phyloP scores from a whole-genome alignment of 495 filamentous ascomycete species.

The Neurospora sp. region DNA sequence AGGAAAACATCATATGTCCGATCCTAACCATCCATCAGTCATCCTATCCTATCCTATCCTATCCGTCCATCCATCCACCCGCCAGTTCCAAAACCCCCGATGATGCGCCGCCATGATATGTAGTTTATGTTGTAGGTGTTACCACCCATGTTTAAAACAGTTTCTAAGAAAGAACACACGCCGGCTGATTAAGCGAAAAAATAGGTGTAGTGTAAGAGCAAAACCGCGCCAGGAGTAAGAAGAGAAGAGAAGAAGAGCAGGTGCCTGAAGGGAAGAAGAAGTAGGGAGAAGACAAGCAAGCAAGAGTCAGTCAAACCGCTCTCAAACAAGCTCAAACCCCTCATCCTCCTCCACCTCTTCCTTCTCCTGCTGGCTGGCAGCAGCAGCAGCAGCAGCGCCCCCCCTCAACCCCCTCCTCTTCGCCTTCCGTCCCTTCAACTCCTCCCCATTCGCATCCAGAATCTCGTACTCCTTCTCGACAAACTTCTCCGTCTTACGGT shows the following conservation, averaged over 20 bases:
- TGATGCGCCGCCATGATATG: not conserved
- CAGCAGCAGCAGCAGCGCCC: not conserved
- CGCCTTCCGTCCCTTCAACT: slow-evolving; percentile 34
- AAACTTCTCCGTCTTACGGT: slow-evolving; percentile 33
- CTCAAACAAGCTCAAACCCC: slow-evolving; percentile 37
- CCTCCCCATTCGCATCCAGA: slow-evolving; percentile 33
- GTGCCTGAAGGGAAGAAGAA: not conserved
- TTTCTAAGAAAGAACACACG: not conserved
- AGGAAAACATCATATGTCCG: too few relatives aligned
- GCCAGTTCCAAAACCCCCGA: not conserved
- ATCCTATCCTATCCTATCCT: not conserved
- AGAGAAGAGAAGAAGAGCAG: not conserved
- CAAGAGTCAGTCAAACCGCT: not conserved
- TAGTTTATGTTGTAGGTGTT: not conserved
- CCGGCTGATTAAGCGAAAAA: not conserved
- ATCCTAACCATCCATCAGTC: not conserved
- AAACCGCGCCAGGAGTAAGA: not conserved
- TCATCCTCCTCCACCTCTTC: slow-evolving; percentile 27
- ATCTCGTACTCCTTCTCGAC: slow-evolving; percentile 41
- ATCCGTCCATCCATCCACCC: not conserved
- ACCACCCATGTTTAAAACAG: not conserved
- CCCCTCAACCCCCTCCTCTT: slow-evolving; percentile 6
- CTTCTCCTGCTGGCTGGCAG: not conserved
- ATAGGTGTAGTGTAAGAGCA: not conserved
- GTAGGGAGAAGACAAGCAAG: not conserved